Evolutionary conservation across 805 yeast genomes (phyloP).

Genomic region (Wickerhamomyces tratensis): DNA sequence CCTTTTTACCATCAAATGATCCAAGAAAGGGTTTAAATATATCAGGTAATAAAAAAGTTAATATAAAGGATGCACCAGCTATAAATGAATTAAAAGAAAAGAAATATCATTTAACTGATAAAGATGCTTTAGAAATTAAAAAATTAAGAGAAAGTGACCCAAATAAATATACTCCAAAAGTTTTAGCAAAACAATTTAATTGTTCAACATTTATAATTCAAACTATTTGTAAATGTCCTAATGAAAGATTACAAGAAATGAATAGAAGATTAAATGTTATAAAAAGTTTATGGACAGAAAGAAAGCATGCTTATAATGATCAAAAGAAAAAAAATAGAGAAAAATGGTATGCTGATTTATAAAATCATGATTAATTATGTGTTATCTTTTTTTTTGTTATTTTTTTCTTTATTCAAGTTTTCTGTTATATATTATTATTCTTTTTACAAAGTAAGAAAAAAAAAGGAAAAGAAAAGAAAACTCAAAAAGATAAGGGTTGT

Average conservation of each 20-base stretch:
- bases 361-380: not conserved
- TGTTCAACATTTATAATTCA: constrained; percentile 45
- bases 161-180: constrained; percentile 48
- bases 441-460: too few relatives aligned
- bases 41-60: constrained; percentile 17
- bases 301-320: constrained; percentile 36
- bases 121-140: constrained; percentile 47
- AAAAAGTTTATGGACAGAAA: constrained; percentile 38
- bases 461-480: too few relatives aligned
- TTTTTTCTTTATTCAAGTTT: too few relatives aligned
- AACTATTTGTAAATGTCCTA: constrained; percentile 36
- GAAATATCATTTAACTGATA: constrained; percentile 46
- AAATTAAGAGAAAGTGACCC: constrained; percentile 50
- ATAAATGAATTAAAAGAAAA: constrained; percentile 25
- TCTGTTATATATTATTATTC: too few relatives aligned
- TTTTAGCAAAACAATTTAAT: constrained; percentile 48
- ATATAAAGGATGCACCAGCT: constrained; percentile 24
- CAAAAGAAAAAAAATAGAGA: constrained; percentile 52
- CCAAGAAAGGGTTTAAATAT: constrained; percentile 36
- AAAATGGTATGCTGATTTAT: constrained; percentile 45
- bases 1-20: constrained; percentile 56
- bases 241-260: constrained; percentile 35
- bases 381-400: too few relatives aligned
- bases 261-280: constrained; percentile 32
- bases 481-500: too few relatives aligned